Evolutionary conservation across 352 stramenopile species (phyloP).

Genomic region (Peronosclerospora sorghi): DNA sequence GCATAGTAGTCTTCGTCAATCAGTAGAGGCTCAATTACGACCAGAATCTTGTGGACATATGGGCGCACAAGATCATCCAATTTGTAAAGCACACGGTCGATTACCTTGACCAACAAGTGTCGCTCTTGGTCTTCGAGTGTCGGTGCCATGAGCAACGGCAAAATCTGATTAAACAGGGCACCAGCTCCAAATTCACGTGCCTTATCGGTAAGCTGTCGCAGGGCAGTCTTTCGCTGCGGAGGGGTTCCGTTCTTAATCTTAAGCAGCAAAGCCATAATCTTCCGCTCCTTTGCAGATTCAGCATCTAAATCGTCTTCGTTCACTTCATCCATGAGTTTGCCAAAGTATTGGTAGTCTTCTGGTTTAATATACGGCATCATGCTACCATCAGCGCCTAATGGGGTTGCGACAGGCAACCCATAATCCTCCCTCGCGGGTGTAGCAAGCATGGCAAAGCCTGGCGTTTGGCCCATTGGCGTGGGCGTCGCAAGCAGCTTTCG

Average conservation of each 20-base stretch:
- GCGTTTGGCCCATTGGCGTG: slow-evolving; percentile 90
- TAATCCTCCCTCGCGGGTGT: slow-evolving; percentile 78
- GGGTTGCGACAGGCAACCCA: slow-evolving; percentile 51
- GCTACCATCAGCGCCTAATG: slow-evolving; percentile 49
- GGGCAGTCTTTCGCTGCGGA: slow-evolving; percentile 92
- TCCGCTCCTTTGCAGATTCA: slow-evolving; percentile 91
- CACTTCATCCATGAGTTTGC: slow-evolving; percentile 90
- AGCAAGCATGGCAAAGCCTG: slow-evolving; percentile 80
- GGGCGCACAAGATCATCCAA: slow-evolving; percentile 97
- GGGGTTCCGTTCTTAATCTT: slow-evolving; percentile 99
- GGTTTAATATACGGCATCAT: slow-evolving; percentile 97
- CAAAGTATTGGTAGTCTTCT: slow-evolving; percentile 98
- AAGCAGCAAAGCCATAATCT: slow-evolving; percentile 96
- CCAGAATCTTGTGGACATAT: slow-evolving; percentile 98
- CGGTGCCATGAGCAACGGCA: slow-evolving; percentile 97
- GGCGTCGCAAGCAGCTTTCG: slow-evolving; percentile 93
- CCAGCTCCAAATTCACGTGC: slow-evolving; percentile 94
- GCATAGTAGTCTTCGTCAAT: slow-evolving; percentile 99
- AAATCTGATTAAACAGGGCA: slow-evolving; percentile 98
- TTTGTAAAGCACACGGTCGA: slow-evolving; percentile 98
- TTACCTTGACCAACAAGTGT: slow-evolving; percentile 99
- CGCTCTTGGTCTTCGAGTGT: slow-evolving; percentile 98
- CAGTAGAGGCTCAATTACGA: slow-evolving; percentile 98
- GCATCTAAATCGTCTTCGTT: slow-evolving; percentile 82
- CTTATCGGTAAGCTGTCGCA: slow-evolving; percentile 96